Percentiles rank a stretch among this genome's conserved stretches.
These are phyloP conservation scores for Colletotrichum brevisporum DNA, from an alignment of 2,329 filamentous ascomycete genomes.

Conservation along the genomic window DNA sequence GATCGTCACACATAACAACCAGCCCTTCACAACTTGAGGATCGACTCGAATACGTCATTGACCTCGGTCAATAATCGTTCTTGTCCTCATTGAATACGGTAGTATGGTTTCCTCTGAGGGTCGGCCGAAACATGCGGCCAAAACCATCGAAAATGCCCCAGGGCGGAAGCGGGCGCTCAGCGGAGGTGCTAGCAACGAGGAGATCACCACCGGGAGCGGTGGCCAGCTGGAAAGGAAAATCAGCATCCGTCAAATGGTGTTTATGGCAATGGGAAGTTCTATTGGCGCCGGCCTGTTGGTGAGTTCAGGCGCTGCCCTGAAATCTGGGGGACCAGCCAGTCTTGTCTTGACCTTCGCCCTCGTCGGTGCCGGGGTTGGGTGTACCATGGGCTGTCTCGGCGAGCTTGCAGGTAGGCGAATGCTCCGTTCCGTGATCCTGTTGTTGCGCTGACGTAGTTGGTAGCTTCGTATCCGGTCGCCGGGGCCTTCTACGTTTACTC, in stretches of 20 bases:
- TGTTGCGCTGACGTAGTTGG: conserved; percentile 21
- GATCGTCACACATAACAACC: too few relatives aligned
- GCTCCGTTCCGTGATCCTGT: not conserved
- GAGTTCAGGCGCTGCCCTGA: conserved; percentile 49
- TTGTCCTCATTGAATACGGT: not conserved
- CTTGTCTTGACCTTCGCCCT: conserved; percentile 51
- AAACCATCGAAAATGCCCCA: not conserved
- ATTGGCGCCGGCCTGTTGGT: conserved; percentile 55
- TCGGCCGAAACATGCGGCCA: conserved; percentile 1
- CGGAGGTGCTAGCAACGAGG: not conserved
- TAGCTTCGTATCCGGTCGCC: conserved; percentile 50
- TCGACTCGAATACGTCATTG: not conserved
- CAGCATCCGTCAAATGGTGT: conserved; percentile 51
- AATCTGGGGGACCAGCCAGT: conserved; percentile 48
- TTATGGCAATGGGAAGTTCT: conserved; percentile 53
- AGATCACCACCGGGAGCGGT: conserved; percentile 20
- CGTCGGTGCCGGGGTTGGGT: conserved; percentile 50
- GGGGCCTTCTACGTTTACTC: conserved; percentile 58
- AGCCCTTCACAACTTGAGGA: too few relatives aligned
- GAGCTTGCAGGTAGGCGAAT: conserved; percentile 46
- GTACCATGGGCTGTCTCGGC: conserved; percentile 48
- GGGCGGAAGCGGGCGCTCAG: conserved; percentile 3
- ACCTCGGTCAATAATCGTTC: not conserved
- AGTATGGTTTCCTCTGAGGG: not conserved
- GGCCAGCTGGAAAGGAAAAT: conserved; percentile 46